Evolutionary conservation across 1,284 basidiomycete species (phyloP).

Genomic region (Cutaneotrichosporon spelunceum): DNA sequence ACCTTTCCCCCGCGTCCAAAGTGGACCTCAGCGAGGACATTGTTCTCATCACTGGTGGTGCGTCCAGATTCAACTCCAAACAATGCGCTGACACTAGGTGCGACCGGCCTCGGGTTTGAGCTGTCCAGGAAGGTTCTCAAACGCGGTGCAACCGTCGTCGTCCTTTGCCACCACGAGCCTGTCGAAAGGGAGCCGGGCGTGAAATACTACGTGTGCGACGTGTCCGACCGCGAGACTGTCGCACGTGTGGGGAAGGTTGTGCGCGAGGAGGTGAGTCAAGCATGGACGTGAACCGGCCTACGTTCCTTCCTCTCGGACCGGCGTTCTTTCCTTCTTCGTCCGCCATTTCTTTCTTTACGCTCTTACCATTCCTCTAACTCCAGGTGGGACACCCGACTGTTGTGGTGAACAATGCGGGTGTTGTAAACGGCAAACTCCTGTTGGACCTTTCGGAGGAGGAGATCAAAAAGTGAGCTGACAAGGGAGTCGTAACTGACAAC

Average conservation of each 20-base stretch:
- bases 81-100: slow-evolving; percentile 56
- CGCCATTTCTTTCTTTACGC: not conserved
- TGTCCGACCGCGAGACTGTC: slow-evolving; percentile 81
- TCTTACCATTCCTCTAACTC: not conserved
- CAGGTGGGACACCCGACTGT: slow-evolving; percentile 85
- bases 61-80: slow-evolving; percentile 26
- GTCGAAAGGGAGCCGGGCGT: slow-evolving; percentile 51
- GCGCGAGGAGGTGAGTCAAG: slow-evolving; percentile 63
- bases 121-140: slow-evolving; percentile 78
- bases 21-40: slow-evolving; percentile 68
- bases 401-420: slow-evolving; percentile 93
- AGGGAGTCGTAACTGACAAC: slow-evolving; percentile 1
- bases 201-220: slow-evolving; percentile 60
- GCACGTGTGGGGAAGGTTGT: slow-evolving; percentile 66
- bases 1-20: not conserved
- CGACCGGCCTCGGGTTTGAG: slow-evolving; percentile 81
- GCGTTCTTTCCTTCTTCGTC: too few relatives aligned
- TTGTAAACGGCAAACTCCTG: slow-evolving; percentile 82
- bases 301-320: not conserved
- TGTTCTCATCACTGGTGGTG: slow-evolving; percentile 84
- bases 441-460: slow-evolving; percentile 74
- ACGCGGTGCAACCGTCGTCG: slow-evolving; percentile 74
- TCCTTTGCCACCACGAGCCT: slow-evolving; percentile 72
- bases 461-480: slow-evolving; percentile 64
- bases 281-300: not conserved